phyloP scores from a whole-genome alignment of 371 early-diverging fungal genomes.

The Rhizopus sp. region DNA sequence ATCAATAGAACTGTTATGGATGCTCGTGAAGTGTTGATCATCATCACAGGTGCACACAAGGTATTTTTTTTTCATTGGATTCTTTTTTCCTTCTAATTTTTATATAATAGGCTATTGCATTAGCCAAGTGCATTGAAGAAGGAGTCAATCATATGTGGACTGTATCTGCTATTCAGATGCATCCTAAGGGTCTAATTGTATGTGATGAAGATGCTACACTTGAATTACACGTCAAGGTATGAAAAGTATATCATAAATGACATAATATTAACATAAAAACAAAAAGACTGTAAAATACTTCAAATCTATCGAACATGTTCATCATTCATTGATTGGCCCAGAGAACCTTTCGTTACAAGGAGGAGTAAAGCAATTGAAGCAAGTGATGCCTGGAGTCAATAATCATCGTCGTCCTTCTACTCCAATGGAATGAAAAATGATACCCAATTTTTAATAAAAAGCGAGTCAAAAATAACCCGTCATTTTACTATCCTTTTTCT shows the following conservation, averaged over 20 bases:
- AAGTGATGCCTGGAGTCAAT: constrained; percentile 2
- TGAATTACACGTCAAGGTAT: constrained; percentile 79
- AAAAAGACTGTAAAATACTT: constrained; percentile 82
- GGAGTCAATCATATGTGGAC: constrained; percentile 91
- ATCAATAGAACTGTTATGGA: constrained; percentile 76
- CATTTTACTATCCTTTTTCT: not conserved
- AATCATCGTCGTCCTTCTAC: constrained; percentile 7
- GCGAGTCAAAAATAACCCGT: not conserved
- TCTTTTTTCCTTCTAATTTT: not conserved
- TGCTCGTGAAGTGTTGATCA: constrained; percentile 80
- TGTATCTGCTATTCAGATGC: constrained; percentile 83
- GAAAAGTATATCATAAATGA: not conserved
- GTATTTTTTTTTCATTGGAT: constrained; percentile 1
- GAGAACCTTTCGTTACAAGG: constrained; percentile 81
- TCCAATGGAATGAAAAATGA: constrained; percentile 15
- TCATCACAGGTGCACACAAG: constrained; percentile 88
- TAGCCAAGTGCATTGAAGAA: constrained; percentile 86
- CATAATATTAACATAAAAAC: not conserved
- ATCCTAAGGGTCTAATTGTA: constrained; percentile 80
- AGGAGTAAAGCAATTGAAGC: constrained; percentile 33
- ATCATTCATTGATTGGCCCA: constrained; percentile 76
- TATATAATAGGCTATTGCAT: constrained; percentile 60
- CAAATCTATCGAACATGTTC: constrained; percentile 88
- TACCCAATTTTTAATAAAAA: not conserved
- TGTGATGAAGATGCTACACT: constrained; percentile 89